A percentile compares a stretch with the other conserved stretches of the same genome.
These are phyloP conservation scores for Botrytis porri DNA, from an alignment of 2,329 filamentous ascomycete genomes.

Conservation along the genomic window DNA sequence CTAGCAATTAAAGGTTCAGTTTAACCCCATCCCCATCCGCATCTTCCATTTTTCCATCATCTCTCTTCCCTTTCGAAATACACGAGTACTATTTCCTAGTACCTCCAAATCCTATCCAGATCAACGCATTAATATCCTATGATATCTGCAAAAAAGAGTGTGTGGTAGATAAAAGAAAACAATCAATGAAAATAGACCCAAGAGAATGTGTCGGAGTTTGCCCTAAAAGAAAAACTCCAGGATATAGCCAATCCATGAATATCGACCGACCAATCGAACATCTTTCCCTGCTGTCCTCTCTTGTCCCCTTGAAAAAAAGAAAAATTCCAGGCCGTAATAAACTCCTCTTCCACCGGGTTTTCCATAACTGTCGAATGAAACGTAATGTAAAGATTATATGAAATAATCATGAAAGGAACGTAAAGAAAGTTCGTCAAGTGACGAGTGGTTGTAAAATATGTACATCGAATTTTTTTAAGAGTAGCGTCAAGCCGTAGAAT, in stretches of 20 bases:
- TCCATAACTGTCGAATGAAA: neutral
- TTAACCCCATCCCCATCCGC: neutral
- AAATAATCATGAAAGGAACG: slow-evolving; percentile 17
- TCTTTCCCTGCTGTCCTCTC: slow-evolving; percentile 8
- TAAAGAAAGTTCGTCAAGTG: slow-evolving; percentile 18
- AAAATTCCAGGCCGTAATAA: slow-evolving; percentile 13
- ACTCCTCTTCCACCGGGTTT: slow-evolving; percentile 8
- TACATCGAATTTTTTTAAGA: slow-evolving; percentile 8
- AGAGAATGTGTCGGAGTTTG: slow-evolving; percentile 9
- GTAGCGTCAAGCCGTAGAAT: slow-evolving; percentile 1
- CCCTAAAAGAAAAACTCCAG: slow-evolving; percentile 12
- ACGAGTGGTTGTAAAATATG: slow-evolving; percentile 12
- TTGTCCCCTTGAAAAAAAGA: neutral
- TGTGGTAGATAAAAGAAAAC: neutral
- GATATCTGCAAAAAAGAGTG: neutral
- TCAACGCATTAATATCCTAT: neutral
- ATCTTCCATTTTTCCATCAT: neutral
- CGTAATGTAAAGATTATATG: slow-evolving; percentile 15
- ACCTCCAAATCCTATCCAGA: neutral
- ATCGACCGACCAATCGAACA: slow-evolving; percentile 9
- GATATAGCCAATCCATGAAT: slow-evolving; percentile 15
- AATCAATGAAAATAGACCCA: slow-evolving; percentile 7
- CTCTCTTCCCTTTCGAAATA: neutral
- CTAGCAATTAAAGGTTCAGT: neutral
- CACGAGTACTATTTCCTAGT: neutral